Evolutionary conservation across 345 rosid species (phyloP).

Genomic region (Sonneratia alba): DNA sequence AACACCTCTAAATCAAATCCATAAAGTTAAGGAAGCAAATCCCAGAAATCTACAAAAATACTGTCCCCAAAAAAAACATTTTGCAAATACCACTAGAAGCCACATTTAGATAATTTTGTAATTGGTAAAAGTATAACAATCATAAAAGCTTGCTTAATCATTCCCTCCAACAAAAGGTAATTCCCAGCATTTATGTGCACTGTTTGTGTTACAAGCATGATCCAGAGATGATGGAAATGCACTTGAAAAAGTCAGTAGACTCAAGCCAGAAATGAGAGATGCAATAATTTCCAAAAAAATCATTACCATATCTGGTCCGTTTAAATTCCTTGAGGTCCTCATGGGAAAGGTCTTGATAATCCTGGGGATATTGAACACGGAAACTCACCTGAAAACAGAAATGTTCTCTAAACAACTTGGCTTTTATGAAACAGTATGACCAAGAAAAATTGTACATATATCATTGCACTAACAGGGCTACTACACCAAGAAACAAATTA

Average conservation of each 20-base stretch:
- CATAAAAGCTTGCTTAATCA: background rate
- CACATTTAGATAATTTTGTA: background rate
- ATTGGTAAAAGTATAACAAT: background rate
- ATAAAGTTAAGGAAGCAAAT: background rate
- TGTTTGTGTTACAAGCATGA: background rate
- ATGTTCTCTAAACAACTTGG: background rate
- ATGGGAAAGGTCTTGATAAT: slow-evolving; percentile 72
- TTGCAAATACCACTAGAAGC: background rate
- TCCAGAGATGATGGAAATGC: background rate
- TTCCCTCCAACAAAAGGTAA: background rate
- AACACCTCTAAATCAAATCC: background rate
- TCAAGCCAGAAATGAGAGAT: background rate
- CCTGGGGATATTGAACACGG: slow-evolving; percentile 89
- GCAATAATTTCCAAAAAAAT: slow-evolving; percentile 3
- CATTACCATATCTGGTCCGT: slow-evolving; percentile 93
- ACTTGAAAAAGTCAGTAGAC: background rate
- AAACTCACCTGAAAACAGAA: slow-evolving; percentile 64
- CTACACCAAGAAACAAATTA: background rate
- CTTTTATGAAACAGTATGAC: background rate
- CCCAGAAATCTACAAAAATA: background rate
- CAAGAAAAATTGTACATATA: background rate
- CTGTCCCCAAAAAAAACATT: background rate
- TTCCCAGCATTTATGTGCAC: background rate
- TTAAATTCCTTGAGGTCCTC: slow-evolving; percentile 98
- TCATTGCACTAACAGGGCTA: background rate